These are phyloP conservation scores for Prunella vulgaris DNA, from an alignment of 257 asterid genomes.

Conservation along the genomic window DNA sequence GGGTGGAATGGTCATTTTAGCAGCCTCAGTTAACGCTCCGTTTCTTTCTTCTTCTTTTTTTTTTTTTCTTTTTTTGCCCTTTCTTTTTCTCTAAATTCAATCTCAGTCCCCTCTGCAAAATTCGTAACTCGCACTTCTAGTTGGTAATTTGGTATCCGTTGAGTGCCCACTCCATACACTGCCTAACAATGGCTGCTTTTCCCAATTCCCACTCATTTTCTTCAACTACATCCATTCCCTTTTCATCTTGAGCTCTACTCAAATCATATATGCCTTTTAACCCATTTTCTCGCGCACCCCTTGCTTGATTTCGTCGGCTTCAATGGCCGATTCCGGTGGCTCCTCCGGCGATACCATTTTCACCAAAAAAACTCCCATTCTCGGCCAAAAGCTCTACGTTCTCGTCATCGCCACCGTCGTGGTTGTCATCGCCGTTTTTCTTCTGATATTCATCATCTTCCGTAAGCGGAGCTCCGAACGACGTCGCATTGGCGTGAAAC, in stretches of 20 bases:
- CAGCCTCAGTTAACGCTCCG: conserved; percentile 12
- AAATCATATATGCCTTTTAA: conserved; percentile 11
- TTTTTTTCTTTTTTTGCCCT: background rate
- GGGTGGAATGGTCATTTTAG: conserved; percentile 11
- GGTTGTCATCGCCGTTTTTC: conserved; percentile 39
- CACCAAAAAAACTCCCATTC: conserved; percentile 55
- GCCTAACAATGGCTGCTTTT: conserved; percentile 15
- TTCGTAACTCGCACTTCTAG: conserved; percentile 17
- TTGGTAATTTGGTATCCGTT: conserved; percentile 27
- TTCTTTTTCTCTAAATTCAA: conserved; percentile 11
- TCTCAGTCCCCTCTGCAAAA: background rate
- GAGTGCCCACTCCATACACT: conserved; percentile 13
- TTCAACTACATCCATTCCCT: conserved; percentile 14
- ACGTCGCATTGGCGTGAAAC: conserved; percentile 38
- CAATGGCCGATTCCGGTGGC: conserved; percentile 45
- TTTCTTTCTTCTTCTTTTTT: background rate
- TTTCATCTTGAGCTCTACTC: conserved; percentile 17
- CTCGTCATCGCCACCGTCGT: conserved; percentile 46
- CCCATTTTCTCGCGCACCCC: conserved; percentile 1
- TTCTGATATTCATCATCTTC: conserved; percentile 37
- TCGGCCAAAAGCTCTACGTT: conserved; percentile 64
- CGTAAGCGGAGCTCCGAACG: conserved; percentile 41
- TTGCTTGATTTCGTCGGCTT: conserved; percentile 26
- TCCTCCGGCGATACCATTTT: conserved; percentile 32
- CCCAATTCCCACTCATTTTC: conserved; percentile 21